Evolutionary conservation across 371 early-diverging fungal species (phyloP), one percentile per base, ranked within the genome.

Genomic region (Cokeromyces recurvatus): DNA sequence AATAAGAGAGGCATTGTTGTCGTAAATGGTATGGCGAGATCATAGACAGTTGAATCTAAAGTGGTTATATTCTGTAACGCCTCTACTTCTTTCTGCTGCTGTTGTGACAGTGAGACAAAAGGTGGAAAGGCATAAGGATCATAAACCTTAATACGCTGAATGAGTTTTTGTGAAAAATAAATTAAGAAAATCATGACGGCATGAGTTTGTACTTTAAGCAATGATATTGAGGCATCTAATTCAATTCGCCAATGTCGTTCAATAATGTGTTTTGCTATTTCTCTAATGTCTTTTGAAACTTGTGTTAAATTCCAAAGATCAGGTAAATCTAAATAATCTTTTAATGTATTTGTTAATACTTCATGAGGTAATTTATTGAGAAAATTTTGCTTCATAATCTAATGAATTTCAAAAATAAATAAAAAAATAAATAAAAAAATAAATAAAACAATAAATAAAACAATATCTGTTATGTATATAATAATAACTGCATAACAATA

Each of bases 61-160:
- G 9, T 21, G 29, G 10, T 27, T 16, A 15, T n/a, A 38, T 16
- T 7, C 29, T n/a, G 12, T 37, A 38, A n/a, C n/a, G n/a, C n/a
- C n/a, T n/a, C n/a, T 31, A 17, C 4, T 12, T 29, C 16, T 6
- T 32, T 16, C 22, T 32, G 14, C 2, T 34, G 22, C 15, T 32
- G 38, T 29, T 20, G 27, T 15, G 27, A 16, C 14, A 43, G 9
- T 15, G 19, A 15, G 15, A 39, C 20, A 2, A 39, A 25, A 12
- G 48, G 25, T 4, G 48, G 48, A 23, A 48, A 48, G 16, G 48
- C 40, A 32, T 38, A 39, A 20, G 39, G 48, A 12, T 48, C 48
- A 21, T 39, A 38, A 3, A 48, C 39, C 17, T 31, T 48, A 21
- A 48, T 48, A 16, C 48, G 38, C 22, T 48, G 31, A 15, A 48